Conservation (phyloP, 352 stramenopile species). For the Phytopythium boreale region DNA sequence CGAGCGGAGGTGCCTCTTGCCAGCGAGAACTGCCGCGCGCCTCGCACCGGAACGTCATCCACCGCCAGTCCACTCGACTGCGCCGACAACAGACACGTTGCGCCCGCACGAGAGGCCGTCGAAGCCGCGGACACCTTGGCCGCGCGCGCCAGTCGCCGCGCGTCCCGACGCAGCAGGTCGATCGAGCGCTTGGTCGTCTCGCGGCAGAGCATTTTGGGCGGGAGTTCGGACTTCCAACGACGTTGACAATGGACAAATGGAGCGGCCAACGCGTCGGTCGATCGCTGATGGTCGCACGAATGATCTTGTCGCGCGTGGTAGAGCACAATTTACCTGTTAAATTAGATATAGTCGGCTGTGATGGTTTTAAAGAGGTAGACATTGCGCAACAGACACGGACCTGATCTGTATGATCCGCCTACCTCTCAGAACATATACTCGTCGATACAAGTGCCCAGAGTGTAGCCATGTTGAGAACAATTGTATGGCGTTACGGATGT, state of each 20-base stretch:
- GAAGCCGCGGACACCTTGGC: not conserved
- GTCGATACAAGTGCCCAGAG: not conserved
- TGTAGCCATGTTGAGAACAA: not conserved
- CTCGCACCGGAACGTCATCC: not conserved
- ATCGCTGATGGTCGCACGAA: not conserved
- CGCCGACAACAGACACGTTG: not conserved
- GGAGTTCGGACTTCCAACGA: not conserved
- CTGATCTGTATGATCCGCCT: not conserved
- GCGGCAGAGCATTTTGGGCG: not conserved
- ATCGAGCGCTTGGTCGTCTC: not conserved
- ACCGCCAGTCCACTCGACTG: not conserved
- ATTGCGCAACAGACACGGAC: not conserved
- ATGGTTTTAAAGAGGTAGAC: not conserved
- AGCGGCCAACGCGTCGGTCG: too few species aligned
- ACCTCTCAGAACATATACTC: not conserved
- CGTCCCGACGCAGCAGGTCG: not conserved
- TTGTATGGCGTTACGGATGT: not conserved
- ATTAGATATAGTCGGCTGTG: not conserved
- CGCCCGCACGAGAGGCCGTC: not conserved
- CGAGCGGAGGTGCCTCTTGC: not conserved
- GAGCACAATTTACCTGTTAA: not conserved
- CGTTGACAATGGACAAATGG: not conserved
- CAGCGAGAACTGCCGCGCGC: conserved; percentile 1
- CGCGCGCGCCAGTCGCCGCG: not conserved
- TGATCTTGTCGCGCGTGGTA: not conserved